Evolutionary conservation across 2,329 filamentous ascomycete species (phyloP).

Genomic region (Fusarium protoensiforme): DNA sequence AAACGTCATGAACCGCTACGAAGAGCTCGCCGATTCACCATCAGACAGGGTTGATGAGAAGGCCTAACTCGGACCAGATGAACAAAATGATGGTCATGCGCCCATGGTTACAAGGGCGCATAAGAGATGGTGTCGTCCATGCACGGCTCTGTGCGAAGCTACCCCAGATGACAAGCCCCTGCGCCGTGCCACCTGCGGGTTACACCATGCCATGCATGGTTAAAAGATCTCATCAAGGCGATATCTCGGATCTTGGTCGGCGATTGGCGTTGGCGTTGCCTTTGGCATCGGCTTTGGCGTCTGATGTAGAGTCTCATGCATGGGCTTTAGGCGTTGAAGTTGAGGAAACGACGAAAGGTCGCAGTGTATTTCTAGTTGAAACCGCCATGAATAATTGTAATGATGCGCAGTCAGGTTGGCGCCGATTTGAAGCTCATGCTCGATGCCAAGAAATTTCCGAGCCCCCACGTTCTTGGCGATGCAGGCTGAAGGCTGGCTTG

Average conservation of each 20-base stretch:
- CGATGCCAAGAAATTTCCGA: background rate
- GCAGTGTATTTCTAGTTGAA: background rate
- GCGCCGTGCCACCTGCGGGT: slow-evolving; percentile 16
- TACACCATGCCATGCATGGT: slow-evolving; percentile 15
- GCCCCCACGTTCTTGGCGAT: slow-evolving; percentile 10
- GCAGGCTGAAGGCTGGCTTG: background rate
- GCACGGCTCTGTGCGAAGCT: background rate
- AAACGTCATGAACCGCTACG: slow-evolving; percentile 61
- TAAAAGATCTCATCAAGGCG: slow-evolving; percentile 33
- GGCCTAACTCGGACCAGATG: slow-evolving; percentile 20
- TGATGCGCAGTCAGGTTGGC: slow-evolving; percentile 1
- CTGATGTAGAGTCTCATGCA: slow-evolving; percentile 2
- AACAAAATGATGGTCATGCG: background rate
- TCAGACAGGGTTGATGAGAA: slow-evolving; percentile 27
- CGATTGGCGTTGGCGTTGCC: slow-evolving; percentile 15
- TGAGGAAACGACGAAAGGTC: background rate
- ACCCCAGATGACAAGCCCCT: slow-evolving; percentile 1
- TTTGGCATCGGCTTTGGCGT: background rate
- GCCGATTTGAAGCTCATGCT: background rate
- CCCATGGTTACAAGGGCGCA: background rate
- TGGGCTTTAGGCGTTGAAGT: background rate
- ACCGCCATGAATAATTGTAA: slow-evolving; percentile 11
- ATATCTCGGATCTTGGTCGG: slow-evolving; percentile 44
- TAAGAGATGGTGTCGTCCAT: background rate
- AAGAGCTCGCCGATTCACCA: slow-evolving; percentile 46